Base-by-base conservation (phyloP, 768 basidiomycete genomes). In the Termitomyces sp. region DNA sequence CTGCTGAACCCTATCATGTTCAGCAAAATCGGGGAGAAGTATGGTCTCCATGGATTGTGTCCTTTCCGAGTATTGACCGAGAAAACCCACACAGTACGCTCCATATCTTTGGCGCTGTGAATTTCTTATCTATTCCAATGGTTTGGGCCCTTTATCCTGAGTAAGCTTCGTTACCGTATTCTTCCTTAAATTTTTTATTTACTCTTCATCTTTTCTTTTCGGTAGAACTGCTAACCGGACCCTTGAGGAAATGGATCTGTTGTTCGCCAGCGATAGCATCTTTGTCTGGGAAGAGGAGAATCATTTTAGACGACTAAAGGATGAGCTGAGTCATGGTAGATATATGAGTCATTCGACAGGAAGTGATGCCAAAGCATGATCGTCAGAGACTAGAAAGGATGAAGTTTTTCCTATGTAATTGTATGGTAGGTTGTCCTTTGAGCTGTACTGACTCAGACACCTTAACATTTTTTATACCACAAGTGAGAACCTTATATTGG, bases 1-100 rank as follows among this genome's bases (percentile, higher is more conserved):
- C 68, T 78, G 42, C 61, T 78, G 43, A 78, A 76, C 62, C 77
- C 77, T 27, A 72, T 78, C 35, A 76, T 78, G 75, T 76, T 78
- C 65, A 67, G 64, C 57, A 63, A 57, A 17, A 77, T 77, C 56
- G 69, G 69, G 4, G 76, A 77, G 50, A 70, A 71, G 69, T 70
- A 52, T 27, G 65, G 58, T 12, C 11, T 27, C 25, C 19, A 27
- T 37, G 35, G 10, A 10, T 27, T 27, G 17, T 54, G 29, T 40
- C 10, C 6, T 6, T 5, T 45, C 35, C 32, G 4, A 21, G 12
- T 38, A 34, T 14, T 37, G 34, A 54, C 16, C 21, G 12, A 45
- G 34, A 9, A 29, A 17, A 7, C 23, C 38, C 27, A 8, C 23
- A n/a, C 59, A 77, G 76, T 59, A 78, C 76, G 43, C 71, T 78